Evolutionary conservation across 2,329 filamentous ascomycete genomes (phyloP), one percentile per base, ranked within the genome.

Genomic region (Pleomassaria siparia): DNA sequence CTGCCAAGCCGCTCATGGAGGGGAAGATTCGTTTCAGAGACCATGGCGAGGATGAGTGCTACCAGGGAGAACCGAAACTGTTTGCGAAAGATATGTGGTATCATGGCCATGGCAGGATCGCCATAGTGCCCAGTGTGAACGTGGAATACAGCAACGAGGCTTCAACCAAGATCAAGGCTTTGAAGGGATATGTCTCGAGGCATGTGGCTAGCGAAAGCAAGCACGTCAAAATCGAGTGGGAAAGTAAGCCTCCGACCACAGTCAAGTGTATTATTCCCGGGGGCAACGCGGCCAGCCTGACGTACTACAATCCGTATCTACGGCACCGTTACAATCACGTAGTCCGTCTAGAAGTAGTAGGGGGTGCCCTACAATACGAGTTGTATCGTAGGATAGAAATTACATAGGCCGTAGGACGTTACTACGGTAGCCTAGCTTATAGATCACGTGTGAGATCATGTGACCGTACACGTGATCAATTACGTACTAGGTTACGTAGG

Each of bases 31-130:
- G 59, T 5, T 84, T 84, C 56, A 72, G 81, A 1, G 56, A 55
- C 1, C 56, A 65, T 5, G 49, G 60, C 13, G 55, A 64, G 13
- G 53, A 47, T 44, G 81, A 84, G 58, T 84, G 81, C 47, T 69
- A 61, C 10, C 74, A 78, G 51, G 80, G 80, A 2, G 81, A 84
- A 59, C 79, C 81, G 1, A 73, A 76, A 44, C 58, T 83, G 10
- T 78, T 84, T 35, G 79, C 77, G 52, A 83, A 83, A 48, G 81
- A 84, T 51, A 46, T 84, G 55, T 84, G 62, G 62, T 53, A 44
- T 12, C 35, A 55, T 12, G 60, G 62, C 1, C 56, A 58, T 36
- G 62, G 80, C 11, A 80, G 74, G 54, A 80, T 84, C 50, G 80
- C 80, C 0, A 78, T 82, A 0, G 71, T 84, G 9, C 81, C 81